A percentile compares a stretch with the other conserved stretches of the same genome.
Conservation (phyloP, 495 filamentous ascomycete genomes). For the Aspergillus coremiiformis region DNA sequence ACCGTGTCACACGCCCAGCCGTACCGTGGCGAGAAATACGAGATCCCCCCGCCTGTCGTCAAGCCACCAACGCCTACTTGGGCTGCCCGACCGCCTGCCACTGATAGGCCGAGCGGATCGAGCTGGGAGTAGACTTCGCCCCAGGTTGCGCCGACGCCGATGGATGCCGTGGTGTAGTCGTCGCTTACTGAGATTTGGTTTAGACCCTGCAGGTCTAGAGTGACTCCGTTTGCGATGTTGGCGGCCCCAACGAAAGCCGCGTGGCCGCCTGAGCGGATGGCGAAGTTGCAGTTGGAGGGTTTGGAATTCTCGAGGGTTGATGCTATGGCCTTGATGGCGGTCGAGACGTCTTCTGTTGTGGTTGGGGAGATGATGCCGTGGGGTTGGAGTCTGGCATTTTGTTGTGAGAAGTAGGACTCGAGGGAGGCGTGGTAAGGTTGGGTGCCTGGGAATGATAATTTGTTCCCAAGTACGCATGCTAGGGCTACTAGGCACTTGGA, state of each 20-base stretch:
- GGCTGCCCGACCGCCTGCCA: slow-evolving; percentile 43
- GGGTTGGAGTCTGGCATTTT: slow-evolving; percentile 19
- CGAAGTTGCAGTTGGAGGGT: slow-evolving; percentile 18
- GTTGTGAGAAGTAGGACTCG: slow-evolving; percentile 20
- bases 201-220: slow-evolving; percentile 44
- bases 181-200: slow-evolving; percentile 33
- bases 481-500: slow-evolving; percentile 3
- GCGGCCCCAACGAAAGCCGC: slow-evolving; percentile 42
- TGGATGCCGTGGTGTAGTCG: slow-evolving; percentile 26
- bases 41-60: slow-evolving; percentile 22
- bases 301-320: background rate
- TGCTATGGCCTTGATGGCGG: background rate
- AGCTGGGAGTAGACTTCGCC: slow-evolving; percentile 40
- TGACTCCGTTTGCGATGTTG: slow-evolving; percentile 47
- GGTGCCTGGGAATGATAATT: slow-evolving; percentile 15
- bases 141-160: slow-evolving; percentile 48
- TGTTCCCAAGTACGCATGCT: background rate
- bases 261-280: slow-evolving; percentile 35
- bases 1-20: slow-evolving; percentile 32
- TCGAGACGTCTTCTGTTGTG: slow-evolving; percentile 16
- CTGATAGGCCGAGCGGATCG: slow-evolving; percentile 37
- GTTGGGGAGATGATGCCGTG: slow-evolving; percentile 20
- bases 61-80: slow-evolving; percentile 29
- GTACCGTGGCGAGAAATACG: slow-evolving; percentile 23
- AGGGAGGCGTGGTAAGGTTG: slow-evolving; percentile 15